Evolutionary conservation across 169 alveolate genomes (phyloP).

Genomic region (Blepharisma undulans): DNA sequence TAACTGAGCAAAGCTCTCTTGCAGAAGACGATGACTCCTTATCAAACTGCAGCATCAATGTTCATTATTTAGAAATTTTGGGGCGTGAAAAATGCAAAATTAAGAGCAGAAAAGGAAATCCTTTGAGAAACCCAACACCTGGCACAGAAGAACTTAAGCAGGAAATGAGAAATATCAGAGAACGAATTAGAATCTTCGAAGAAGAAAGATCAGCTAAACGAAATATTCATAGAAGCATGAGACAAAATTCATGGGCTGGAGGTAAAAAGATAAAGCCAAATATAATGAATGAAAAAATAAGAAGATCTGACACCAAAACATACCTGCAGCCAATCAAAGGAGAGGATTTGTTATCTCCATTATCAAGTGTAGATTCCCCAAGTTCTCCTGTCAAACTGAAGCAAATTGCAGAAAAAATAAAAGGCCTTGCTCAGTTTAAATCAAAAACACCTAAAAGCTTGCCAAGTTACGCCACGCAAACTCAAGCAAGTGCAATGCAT

Average conservation of each 20-base stretch:
- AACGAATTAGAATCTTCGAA: background rate
- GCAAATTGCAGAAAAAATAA: background rate
- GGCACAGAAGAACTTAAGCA: background rate
- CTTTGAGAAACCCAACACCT: background rate
- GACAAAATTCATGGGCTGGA: background rate
- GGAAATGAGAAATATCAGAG: background rate
- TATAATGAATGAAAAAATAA: background rate
- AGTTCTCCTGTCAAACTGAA: background rate
- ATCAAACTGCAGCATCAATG: background rate
- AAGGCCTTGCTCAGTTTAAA: background rate
- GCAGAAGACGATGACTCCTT: background rate
- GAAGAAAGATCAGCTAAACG: background rate
- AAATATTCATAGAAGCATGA: background rate
- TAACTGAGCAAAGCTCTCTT: background rate
- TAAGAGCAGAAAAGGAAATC: background rate
- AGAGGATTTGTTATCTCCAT: background rate
- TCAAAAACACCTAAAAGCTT: background rate
- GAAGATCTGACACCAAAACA: background rate
- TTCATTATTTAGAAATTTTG: background rate
- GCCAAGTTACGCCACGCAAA: background rate
- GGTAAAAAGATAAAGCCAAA: background rate
- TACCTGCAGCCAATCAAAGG: background rate
- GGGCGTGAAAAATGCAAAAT: background rate
- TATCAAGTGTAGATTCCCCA: background rate
- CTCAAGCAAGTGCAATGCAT: background rate